A percentile compares a stretch with the other conserved stretches of the same genome.
phyloP scores from a whole-genome alignment of 768 basidiomycete species.

The Hygrocybe coccinea region DNA sequence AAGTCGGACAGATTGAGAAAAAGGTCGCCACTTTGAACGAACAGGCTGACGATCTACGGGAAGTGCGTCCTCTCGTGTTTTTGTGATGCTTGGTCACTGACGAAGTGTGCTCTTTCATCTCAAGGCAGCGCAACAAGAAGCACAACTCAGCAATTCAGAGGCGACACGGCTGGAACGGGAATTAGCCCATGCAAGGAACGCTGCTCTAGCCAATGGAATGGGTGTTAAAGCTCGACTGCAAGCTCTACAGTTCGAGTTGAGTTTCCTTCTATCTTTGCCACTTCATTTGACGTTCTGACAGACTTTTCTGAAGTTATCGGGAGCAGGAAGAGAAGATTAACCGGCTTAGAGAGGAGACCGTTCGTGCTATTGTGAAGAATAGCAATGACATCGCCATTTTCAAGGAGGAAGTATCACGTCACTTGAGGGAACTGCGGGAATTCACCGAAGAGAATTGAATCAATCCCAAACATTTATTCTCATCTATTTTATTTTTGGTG shows the following conservation, averaged over 20 bases:
- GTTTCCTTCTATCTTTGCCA: constrained; percentile 19
- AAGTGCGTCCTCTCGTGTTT: constrained; percentile 43
- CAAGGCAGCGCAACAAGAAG: constrained; percentile 76
- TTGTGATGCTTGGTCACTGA: neutral
- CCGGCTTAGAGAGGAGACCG: constrained; percentile 72
- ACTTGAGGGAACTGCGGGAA: constrained; percentile 61
- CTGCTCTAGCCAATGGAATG: constrained; percentile 75
- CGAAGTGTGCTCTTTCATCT: neutral
- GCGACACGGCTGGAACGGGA: constrained; percentile 66
- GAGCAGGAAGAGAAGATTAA: constrained; percentile 75
- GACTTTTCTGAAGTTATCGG: constrained; percentile 49
- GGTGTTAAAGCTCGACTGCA: constrained; percentile 76
- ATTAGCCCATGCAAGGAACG: constrained; percentile 66
- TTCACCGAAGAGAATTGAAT: constrained; percentile 54
- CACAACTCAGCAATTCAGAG: constrained; percentile 59
- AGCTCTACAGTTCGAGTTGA: constrained; percentile 69
- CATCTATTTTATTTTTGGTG: too few relatives aligned
- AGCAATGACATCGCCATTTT: constrained; percentile 79
- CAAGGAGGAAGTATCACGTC: constrained; percentile 71
- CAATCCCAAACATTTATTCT: neutral
- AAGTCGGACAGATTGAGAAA: constrained; percentile 67
- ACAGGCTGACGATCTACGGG: constrained; percentile 76
- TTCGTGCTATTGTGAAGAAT: constrained; percentile 77
- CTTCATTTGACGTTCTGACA: constrained; percentile 6
- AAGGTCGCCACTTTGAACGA: constrained; percentile 65